These are phyloP conservation scores for Ordospora colligata DNA, from an alignment of 371 early-diverging fungal species.

Conservation along the genomic window DNA sequence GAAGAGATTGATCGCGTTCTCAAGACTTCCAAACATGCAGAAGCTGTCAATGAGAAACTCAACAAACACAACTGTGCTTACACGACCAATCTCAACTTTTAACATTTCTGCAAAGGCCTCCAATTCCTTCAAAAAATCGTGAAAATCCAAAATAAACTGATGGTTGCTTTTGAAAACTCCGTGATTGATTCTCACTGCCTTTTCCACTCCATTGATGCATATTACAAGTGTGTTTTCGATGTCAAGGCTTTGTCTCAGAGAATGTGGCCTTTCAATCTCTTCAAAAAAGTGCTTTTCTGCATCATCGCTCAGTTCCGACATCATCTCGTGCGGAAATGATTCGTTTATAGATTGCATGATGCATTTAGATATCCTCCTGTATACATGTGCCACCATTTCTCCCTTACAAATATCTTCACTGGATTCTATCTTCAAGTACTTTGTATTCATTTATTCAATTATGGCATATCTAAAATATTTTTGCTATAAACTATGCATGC, in stretches of 20 bases:
- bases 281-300: too few species aligned
- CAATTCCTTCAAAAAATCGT: not conserved
- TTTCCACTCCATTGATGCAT: not conserved
- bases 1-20: not conserved
- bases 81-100: not conserved
- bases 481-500: too few species aligned
- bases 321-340: too few species aligned
- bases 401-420: too few species aligned
- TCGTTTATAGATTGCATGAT: too few species aligned
- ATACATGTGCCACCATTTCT: too few species aligned
- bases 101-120: not conserved
- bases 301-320: too few species aligned
- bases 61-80: not conserved
- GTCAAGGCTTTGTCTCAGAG: not conserved
- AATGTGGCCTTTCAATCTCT: too few species aligned
- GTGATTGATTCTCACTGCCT: not conserved
- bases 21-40: not conserved
- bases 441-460: too few species aligned
- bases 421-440: too few species aligned
- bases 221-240: not conserved
- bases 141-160: not conserved
- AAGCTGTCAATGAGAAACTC: not conserved
- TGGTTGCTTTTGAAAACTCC: not conserved
- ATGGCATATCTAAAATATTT: too few species aligned
- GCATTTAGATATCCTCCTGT: too few species aligned